Percentiles rank a stretch among this genome's conserved stretches.
Evolutionary conservation across 257 asterid genomes (phyloP).

Genomic region (Solanum corneliomulleri): DNA sequence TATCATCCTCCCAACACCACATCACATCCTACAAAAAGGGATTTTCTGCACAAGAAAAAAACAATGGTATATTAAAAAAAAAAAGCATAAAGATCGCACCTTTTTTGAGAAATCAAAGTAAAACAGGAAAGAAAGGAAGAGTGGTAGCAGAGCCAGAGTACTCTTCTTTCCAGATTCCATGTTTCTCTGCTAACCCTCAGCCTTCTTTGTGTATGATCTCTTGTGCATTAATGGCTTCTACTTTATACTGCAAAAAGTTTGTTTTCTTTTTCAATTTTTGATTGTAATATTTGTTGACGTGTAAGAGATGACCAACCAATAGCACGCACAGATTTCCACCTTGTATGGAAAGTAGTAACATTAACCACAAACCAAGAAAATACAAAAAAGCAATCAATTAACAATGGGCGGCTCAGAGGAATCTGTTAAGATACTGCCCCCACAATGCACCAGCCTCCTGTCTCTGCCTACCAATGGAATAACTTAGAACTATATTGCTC

Average conservation of each 20-base stretch:
- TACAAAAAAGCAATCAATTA: not conserved
- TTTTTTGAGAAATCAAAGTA: constrained; percentile 39
- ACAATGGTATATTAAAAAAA: not conserved
- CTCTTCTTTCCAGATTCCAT: constrained; percentile 55
- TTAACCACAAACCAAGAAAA: not conserved
- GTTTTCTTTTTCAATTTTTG: not conserved
- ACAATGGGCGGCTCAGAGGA: not conserved
- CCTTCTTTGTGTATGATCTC: not conserved
- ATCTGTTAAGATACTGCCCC: not conserved
- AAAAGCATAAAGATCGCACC: constrained; percentile 26
- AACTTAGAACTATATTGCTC: not conserved
- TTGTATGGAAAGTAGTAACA: not conserved
- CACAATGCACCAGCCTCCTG: not conserved
- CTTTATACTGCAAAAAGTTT: not conserved
- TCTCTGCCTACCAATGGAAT: not conserved
- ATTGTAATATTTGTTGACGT: not conserved
- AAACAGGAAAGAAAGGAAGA: constrained; percentile 50
- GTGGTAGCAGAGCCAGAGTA: constrained; percentile 52
- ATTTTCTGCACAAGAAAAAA: not conserved
- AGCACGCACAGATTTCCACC: not conserved
- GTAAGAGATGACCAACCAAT: not conserved
- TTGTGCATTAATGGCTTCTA: not conserved
- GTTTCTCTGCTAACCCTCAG: not conserved
- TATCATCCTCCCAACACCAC: not conserved
- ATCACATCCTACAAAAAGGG: not conserved